Evolutionary conservation across 148 eudicot genomes (phyloP), one percentile per base, ranked within the genome.

Genomic region (Persicaria tinctoria): DNA sequence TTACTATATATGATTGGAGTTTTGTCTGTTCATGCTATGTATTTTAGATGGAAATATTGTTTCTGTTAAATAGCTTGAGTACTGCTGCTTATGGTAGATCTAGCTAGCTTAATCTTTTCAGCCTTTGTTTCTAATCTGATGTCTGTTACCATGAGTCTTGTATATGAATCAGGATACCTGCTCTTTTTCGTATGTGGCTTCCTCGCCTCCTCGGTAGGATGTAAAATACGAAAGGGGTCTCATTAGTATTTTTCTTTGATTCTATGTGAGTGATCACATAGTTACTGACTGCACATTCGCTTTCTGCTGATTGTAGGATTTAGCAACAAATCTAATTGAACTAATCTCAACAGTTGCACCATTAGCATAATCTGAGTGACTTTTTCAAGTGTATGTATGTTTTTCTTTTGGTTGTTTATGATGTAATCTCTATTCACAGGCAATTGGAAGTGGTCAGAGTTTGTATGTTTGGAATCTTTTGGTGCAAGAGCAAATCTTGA

Each of bases 391-490:
- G 41, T 32, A 32, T 32, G 41, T 32, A 32, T 32, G 3, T 32
- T 32, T 32, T 32, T 32, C 41, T 32, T 41, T 76, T 56, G 49
- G 66, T 66, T 62, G 46, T 75, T 68, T 71, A 51, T 51, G 73
- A 17, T 75, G 46, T 74, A 45, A 77, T 73, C 14, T 66, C 23
- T 47, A 12, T 77, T 75, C 71, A 45, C 82, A 94, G 98, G 93
- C 93, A 72, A 90, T 86, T 82, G 97, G 99, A 74, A 87, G 89
- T 79, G 96, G 96, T 38, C 90, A 74, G 59, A 87, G 76, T 80
- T 79, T 95, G 74, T 90, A 86, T 64, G 83, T 95, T 41, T 95
- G 99, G 99, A 92, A 87, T 81, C 90, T 95, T 72, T 85, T 91
- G 75, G 99, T 96, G 79, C 79, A 86, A 77, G 99, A 87, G 79